phyloP scores from a whole-genome alignment of 805 yeast species.

The Saccharomyces cerevisiae region DNA sequence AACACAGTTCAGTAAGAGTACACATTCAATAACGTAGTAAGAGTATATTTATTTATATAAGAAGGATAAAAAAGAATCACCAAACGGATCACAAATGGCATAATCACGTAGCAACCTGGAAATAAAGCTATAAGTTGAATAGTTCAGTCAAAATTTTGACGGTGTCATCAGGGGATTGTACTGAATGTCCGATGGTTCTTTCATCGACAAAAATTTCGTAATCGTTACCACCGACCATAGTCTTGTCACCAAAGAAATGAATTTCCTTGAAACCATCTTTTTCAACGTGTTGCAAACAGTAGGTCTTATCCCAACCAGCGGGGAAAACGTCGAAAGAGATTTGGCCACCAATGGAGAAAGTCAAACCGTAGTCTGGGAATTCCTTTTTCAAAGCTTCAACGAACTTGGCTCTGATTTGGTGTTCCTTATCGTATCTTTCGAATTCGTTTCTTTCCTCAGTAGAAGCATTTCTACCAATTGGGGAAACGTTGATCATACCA shows the following conservation, averaged over 20 bases:
- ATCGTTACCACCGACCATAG: slow-evolving; percentile 96
- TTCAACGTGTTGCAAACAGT: slow-evolving; percentile 87
- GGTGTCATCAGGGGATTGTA: slow-evolving; percentile 83
- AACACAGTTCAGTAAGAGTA: neutral
- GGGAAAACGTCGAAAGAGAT: slow-evolving; percentile 99
- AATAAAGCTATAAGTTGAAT: slow-evolving; percentile 37
- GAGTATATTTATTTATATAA: neutral
- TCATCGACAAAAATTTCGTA: slow-evolving; percentile 88
- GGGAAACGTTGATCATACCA: slow-evolving; percentile 98
- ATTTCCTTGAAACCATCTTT: slow-evolving; percentile 76
- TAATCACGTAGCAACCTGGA: neutral
- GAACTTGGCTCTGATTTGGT: slow-evolving; percentile 75
- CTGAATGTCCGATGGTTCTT: slow-evolving; percentile 95
- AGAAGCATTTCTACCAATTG: slow-evolving; percentile 96
- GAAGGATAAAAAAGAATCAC: neutral
- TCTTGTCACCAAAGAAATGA: slow-evolving; percentile 98
- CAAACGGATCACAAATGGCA: neutral
- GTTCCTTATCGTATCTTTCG: slow-evolving; percentile 73
- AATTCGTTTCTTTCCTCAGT: slow-evolving; percentile 88
- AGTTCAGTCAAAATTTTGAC: slow-evolving; percentile 74
- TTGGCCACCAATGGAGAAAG: slow-evolving; percentile 98
- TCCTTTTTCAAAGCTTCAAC: slow-evolving; percentile 76
- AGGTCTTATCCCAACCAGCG: slow-evolving; percentile 99
- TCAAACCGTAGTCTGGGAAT: slow-evolving; percentile 77
- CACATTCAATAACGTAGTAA: neutral